phyloP scores from a whole-genome alignment of 371 early-diverging fungal genomes.

The Lichtheimia ornata region DNA sequence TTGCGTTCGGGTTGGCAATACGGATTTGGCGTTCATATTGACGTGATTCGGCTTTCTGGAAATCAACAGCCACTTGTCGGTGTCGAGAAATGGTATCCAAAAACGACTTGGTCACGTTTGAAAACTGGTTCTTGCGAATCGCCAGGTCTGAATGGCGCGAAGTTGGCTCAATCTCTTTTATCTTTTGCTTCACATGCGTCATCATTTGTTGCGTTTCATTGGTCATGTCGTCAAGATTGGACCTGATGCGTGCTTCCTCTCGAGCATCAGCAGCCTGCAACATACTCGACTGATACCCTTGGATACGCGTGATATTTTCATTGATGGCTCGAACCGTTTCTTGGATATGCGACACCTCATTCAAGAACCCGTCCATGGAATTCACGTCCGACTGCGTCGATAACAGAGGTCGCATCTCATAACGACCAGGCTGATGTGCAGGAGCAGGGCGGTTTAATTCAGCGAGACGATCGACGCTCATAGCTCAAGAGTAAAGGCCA shows the following conservation, averaged over 20 bases:
- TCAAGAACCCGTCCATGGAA: slow-evolving; percentile 38
- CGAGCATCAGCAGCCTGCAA: slow-evolving; percentile 44
- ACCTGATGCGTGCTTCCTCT: slow-evolving; percentile 30
- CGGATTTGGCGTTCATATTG: slow-evolving; percentile 51
- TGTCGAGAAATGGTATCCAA: slow-evolving; percentile 48
- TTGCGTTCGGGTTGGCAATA: slow-evolving; percentile 50
- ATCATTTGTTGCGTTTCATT: slow-evolving; percentile 40
- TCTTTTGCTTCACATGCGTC: slow-evolving; percentile 43
- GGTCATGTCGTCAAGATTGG: slow-evolving; percentile 27
- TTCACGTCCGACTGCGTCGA: slow-evolving; percentile 26
- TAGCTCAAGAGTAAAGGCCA: slow-evolving; percentile 11
- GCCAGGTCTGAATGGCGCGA: slow-evolving; percentile 42
- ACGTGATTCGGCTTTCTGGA: slow-evolving; percentile 43
- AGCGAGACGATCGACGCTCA: slow-evolving; percentile 52
- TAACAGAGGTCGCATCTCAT: slow-evolving; percentile 54
- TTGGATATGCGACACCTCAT: slow-evolving; percentile 40
- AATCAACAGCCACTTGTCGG: slow-evolving; percentile 41
- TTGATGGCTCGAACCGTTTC: slow-evolving; percentile 43
- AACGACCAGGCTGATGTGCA: slow-evolving; percentile 18
- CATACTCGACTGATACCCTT: slow-evolving; percentile 33
- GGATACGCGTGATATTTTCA: slow-evolving; percentile 35
- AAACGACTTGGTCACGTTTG: slow-evolving; percentile 40
- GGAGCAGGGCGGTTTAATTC: slow-evolving; percentile 32
- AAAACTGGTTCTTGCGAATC: slow-evolving; percentile 49
- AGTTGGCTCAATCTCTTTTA: slow-evolving; percentile 49